A percentile compares a stretch with the other conserved stretches of the same genome.
phyloP scores from a whole-genome alignment of 2,329 filamentous ascomycete species.

The Lachnellula suecica region DNA sequence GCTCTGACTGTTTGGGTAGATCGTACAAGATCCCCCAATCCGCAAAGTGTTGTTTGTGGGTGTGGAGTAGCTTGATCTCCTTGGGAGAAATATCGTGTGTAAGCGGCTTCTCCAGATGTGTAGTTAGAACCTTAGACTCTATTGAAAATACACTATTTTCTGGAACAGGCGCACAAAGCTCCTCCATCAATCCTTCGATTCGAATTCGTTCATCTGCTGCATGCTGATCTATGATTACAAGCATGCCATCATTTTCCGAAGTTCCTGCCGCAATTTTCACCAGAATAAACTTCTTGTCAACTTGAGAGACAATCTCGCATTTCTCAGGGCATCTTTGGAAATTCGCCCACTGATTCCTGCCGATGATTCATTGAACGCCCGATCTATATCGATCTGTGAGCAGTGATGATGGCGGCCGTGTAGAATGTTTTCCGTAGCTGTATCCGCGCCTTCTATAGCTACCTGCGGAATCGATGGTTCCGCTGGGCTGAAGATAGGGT shows the following conservation, averaged over 20 bases:
- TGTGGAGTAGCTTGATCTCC: conserved; percentile 60
- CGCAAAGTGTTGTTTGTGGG: conserved; percentile 56
- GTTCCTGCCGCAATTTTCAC: conserved; percentile 41
- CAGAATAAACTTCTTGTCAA: conserved; percentile 89
- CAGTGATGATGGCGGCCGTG: conserved; percentile 25
- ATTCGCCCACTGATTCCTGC: conserved; percentile 45
- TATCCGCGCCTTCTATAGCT: conserved; percentile 31
- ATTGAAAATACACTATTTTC: not conserved
- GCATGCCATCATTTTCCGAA: conserved; percentile 34
- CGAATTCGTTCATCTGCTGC: conserved; percentile 87
- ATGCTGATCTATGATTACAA: conserved; percentile 88
- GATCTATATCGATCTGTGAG: conserved; percentile 29
- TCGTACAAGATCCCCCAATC: conserved; percentile 70
- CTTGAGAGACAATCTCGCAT: conserved; percentile 74
- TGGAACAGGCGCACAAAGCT: conserved; percentile 44
- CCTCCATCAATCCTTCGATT: conserved; percentile 69
- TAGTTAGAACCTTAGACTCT: conserved; percentile 30
- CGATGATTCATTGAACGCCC: conserved; percentile 25
- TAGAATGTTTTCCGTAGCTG: conserved; percentile 19
- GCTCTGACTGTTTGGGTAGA: not conserved
- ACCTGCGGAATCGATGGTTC: conserved; percentile 46
- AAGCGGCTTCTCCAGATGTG: conserved; percentile 51
- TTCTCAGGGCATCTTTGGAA: conserved; percentile 58
- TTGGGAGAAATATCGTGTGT: conserved; percentile 61
- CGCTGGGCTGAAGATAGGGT: conserved; percentile 66